Evolutionary conservation across 371 early-diverging fungal species (phyloP).

Genomic region (Mycotypha africana): DNA sequence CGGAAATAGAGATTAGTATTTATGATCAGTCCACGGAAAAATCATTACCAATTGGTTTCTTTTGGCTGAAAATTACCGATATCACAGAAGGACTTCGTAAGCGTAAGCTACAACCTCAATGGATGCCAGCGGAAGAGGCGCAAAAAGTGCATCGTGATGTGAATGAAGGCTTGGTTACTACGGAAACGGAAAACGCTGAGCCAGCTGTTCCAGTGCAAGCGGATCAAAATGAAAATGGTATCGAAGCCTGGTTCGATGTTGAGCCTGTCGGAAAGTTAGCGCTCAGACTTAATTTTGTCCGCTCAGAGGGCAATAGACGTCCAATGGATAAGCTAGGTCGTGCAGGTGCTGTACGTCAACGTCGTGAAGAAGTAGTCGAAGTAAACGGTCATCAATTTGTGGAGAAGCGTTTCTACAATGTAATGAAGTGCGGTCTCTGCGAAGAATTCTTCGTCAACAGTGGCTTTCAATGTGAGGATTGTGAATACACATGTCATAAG

Average conservation of each 20-base stretch:
- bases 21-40: slow-evolving; percentile 64
- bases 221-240: slow-evolving; percentile 40
- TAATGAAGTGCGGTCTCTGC: slow-evolving; percentile 94
- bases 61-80: slow-evolving; percentile 80
- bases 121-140: slow-evolving; percentile 27
- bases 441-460: slow-evolving; percentile 82
- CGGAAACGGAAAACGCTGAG: slow-evolving; percentile 1
- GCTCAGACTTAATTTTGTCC: slow-evolving; percentile 71
- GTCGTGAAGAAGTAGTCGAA: slow-evolving; percentile 64
- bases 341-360: slow-evolving; percentile 84
- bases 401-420: slow-evolving; percentile 78
- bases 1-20: slow-evolving; percentile 87
- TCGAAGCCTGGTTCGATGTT: slow-evolving; percentile 83
- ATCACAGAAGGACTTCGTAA: slow-evolving; percentile 73
- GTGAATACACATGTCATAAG: slow-evolving; percentile 29
- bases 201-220: neutral
- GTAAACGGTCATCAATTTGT: slow-evolving; percentile 89
- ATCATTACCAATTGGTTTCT: slow-evolving; percentile 66
- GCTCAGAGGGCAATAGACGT: slow-evolving; percentile 43
- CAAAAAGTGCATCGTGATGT: slow-evolving; percentile 33
- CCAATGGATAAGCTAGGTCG: slow-evolving; percentile 73
- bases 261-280: slow-evolving; percentile 87
- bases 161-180: slow-evolving; percentile 1
- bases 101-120: slow-evolving; percentile 44
- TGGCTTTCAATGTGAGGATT: slow-evolving; percentile 83